A percentile compares a stretch with the other conserved stretches of the same genome.
phyloP scores from a whole-genome alignment of 2,329 filamentous ascomycete species.

The Fusarium irregulare region DNA sequence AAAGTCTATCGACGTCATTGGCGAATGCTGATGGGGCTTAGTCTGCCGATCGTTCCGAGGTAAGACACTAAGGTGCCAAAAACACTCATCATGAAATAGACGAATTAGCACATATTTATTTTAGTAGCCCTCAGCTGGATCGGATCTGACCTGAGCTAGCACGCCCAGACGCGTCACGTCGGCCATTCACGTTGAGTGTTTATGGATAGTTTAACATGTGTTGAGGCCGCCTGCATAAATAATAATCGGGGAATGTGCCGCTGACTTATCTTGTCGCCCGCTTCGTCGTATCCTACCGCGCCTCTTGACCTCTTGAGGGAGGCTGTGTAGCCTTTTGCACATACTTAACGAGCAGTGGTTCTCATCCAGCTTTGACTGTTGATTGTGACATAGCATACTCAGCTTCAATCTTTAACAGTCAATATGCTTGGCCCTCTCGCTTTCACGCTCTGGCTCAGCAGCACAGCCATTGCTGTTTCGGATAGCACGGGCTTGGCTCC shows the following conservation, averaged over 20 bases:
- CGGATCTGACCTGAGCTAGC: not conserved
- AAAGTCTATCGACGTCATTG: not conserved
- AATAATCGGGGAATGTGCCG: not conserved
- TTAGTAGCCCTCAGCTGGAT: not conserved
- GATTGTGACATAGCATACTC: not conserved
- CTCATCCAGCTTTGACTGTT: not conserved
- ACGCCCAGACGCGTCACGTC: not conserved
- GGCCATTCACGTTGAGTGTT: not conserved
- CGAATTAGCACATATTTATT: not conserved
- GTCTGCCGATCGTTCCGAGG: slow-evolving; percentile 6
- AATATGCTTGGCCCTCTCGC: slow-evolving; percentile 1
- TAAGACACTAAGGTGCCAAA: not conserved
- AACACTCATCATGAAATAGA: not conserved
- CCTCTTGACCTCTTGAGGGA: not conserved
- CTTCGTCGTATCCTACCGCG: not conserved
- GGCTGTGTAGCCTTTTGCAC: not conserved
- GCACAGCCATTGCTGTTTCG: not conserved
- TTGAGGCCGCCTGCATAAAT: not conserved
- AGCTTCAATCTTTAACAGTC: not conserved
- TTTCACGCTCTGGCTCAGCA: slow-evolving; percentile 1
- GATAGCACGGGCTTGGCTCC: not conserved
- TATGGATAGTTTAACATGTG: not conserved
- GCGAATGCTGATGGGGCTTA: not conserved
- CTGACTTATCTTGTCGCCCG: not conserved
- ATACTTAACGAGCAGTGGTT: not conserved